phyloP scores from a whole-genome alignment of 257 asterid genomes.

The Forsythia suspensa region DNA sequence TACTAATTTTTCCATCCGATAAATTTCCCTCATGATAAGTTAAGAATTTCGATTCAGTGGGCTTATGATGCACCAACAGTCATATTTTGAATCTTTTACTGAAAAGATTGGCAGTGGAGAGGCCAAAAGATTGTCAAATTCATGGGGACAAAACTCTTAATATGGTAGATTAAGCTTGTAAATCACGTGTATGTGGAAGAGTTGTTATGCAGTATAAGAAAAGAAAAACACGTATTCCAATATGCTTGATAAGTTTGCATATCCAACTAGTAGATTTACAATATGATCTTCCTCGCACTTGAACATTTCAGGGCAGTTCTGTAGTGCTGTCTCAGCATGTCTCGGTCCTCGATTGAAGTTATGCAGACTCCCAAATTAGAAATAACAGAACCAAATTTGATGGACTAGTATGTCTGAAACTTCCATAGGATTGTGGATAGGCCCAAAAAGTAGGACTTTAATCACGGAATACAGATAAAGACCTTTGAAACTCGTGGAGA shows the following conservation, averaged over 20 bases:
- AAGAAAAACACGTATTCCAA: neutral
- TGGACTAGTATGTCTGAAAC: slow-evolving; percentile 5
- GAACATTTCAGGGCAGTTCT: neutral
- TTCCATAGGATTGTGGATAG: neutral
- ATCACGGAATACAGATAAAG: slow-evolving; percentile 24
- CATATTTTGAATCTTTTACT: neutral
- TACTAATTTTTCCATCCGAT: neutral
- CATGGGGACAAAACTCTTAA: neutral
- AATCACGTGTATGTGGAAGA: neutral
- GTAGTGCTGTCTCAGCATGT: neutral
- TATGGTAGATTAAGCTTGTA: neutral
- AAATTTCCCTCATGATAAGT: neutral
- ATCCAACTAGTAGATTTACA: neutral
- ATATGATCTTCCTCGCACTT: neutral
- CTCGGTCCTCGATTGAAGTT: neutral
- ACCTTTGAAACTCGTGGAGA: slow-evolving; percentile 23
- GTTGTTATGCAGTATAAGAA: neutral
- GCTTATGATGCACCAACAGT: too few species aligned
- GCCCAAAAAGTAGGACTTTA: neutral
- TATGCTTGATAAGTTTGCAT: neutral
- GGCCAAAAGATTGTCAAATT: neutral
- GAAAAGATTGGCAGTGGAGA: neutral
- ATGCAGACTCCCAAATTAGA: neutral
- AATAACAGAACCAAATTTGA: neutral
- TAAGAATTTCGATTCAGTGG: too few species aligned